Evolutionary conservation across 2,329 filamentous ascomycete species (phyloP), one percentile per base, ranked within the genome.

Genomic region (Leptographium procerum): DNA sequence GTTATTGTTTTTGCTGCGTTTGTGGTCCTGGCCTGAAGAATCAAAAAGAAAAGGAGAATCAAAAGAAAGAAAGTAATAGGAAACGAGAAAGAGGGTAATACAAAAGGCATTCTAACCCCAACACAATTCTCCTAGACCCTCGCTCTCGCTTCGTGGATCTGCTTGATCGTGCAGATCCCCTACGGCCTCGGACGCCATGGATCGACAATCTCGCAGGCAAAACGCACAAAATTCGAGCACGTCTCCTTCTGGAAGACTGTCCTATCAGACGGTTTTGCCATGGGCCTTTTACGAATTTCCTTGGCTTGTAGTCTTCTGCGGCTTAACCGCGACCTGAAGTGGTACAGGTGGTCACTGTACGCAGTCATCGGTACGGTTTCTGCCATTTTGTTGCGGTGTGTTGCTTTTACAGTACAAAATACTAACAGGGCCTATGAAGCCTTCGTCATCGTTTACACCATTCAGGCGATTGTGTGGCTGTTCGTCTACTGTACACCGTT

Each of bases 401-500:
- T 50, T 8, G 4, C 24, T 28, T 24, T 10, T 5, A 24, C 11
- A 26, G n/a, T n/a, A n/a, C n/a, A n/a, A n/a, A n/a, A n/a, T n/a
- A 28, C 47, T 50, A 28, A 50, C 47, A 28, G 47, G 22, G 13
- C 36, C 36, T 16, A 14, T 10, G 22, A 14, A 50, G 47, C 7
- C 3, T 66, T 65, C 10, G 62, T 66, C 24, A 47, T 62, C 7
- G 55, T 57, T 2, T 66, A 65, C 51, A 61, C 64, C 1, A 62
- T 65, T 28, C 63, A 65, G 33, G 60, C 62, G 0, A 61, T 66
- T 9, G 48, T 57, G 7, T 64, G 64, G 64, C 45, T 65, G 22
- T 66, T 66, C 26, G 57, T 65, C n/a, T 65, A 64, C 36, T 65
- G 64, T 58, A 64, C 59, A 2, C 64, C 64, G 14, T 65, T 59